Conservation (phyloP, 2,329 filamentous ascomycete species). For the Phyllosticta paracitricarpa region DNA sequence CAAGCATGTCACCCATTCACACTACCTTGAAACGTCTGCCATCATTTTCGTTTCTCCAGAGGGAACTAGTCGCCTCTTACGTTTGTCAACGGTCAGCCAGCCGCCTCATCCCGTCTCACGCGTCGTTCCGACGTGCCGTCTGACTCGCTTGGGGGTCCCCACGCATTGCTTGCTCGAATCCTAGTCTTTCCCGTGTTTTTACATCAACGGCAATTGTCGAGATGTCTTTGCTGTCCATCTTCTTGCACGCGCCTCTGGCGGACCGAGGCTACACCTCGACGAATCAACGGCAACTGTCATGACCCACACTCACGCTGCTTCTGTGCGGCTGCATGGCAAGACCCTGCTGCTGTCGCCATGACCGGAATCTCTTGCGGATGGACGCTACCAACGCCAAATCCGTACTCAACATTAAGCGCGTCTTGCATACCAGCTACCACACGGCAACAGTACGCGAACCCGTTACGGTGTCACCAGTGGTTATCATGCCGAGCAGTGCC, state of each 20-base stretch:
- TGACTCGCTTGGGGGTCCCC: background rate
- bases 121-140: conserved; percentile 10
- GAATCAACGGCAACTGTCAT: too few species aligned
- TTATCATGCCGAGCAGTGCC: background rate
- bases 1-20: background rate
- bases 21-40: background rate
- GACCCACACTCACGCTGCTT: too few species aligned
- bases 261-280: too few species aligned
- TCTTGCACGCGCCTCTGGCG: too few species aligned
- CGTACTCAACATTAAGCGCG: background rate
- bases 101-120: conserved; percentile 24
- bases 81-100: conserved; percentile 19
- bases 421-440: background rate
- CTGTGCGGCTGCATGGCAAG: too few species aligned
- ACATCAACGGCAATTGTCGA: too few species aligned
- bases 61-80: conserved; percentile 10
- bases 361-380: background rate
- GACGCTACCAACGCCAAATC: background rate
- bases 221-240: too few species aligned
- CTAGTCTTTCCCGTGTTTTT: too few species aligned
- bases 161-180: too few species aligned
- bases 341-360: background rate
- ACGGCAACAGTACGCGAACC: background rate
- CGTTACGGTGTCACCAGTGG: background rate
- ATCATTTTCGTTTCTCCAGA: background rate